Base-by-base conservation (phyloP, 164 flowering plant genomes). In the Nymphaea colorata region DNA sequence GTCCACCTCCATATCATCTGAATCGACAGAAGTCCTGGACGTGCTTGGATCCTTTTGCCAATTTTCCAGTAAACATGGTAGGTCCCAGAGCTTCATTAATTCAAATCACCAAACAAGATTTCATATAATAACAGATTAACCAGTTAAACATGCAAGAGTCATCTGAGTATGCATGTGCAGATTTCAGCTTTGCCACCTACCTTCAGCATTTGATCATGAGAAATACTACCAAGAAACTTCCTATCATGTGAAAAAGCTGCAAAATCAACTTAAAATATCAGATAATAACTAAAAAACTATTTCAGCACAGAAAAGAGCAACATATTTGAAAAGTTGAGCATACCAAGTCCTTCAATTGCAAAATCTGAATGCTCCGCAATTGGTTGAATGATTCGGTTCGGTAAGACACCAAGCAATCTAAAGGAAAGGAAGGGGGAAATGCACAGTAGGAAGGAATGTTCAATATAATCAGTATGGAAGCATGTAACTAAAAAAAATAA, bases 331-430 rank as follows among this genome's bases (percentile, higher is more conserved):
- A 25, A 41, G 11, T 4, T 61, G 45, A 70, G 6, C 77, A 68
- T 88, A 90, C 99, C 98, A 73, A 95, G 97, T 72, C 97, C 77
- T 74, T 95, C 98, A 71, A 95, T 83, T 36, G 98, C 94, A 70
- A 80, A 85, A 45, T 92, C 99, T 63, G 99, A 91, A 79, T 95
- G 99, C 79, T 88, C 98, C 4, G 91, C 97, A 67, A 95, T 80
- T 44, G 99, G 98, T 76, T 90, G 98, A 68, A 95, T 86, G 64
- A 95, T 79, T 82, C 81, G 82, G 82, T 92, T 95, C 41, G 99
- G 99, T 67, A 92, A 82, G 75, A 95, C 89, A 70, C 93, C 89
- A 45, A 92, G 91, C 83, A 95, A 69, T 69, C 99, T 95, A 66
- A 18, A 25, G 36, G 36, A n/a, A n/a, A 25, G 36, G 36, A 25